Conservation (phyloP, 164 flowering plant genomes). For the Sextonia rubra region DNA sequence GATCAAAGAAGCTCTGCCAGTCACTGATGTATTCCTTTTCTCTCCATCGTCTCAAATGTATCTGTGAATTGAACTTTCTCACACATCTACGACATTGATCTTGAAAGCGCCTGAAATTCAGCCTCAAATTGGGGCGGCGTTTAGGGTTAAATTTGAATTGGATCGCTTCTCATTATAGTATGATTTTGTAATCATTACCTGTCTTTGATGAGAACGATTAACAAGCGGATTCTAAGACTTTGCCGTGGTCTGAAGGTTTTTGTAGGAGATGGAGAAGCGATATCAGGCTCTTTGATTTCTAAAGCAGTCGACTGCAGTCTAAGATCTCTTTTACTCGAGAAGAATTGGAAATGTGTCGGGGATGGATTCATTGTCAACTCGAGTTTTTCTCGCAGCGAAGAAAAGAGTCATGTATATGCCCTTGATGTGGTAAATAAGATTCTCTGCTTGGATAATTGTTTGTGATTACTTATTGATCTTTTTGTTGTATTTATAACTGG, state of each 20-base stretch:
- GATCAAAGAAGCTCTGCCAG: constrained; percentile 2
- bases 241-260: constrained; percentile 9
- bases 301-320: constrained; percentile 14
- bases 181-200: too few species aligned
- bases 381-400: constrained; percentile 6
- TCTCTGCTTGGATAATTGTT: neutral
- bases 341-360: constrained; percentile 16
- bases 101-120: too few species aligned
- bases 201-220: neutral
- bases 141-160: too few species aligned
- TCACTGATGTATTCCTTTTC: constrained; percentile 1
- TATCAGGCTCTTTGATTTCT: constrained; percentile 7
- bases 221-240: neutral
- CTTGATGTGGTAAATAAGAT: constrained; percentile 10
- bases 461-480: neutral
- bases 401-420: constrained; percentile 7
- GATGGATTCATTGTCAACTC: constrained; percentile 8
- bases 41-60: neutral
- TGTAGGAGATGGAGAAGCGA: constrained; percentile 9
- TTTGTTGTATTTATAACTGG: neutral
- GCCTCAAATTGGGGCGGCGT: too few species aligned
- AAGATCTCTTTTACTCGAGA: constrained; percentile 7
- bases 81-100: too few species aligned
- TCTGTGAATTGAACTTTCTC: neutral
- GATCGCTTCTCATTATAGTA: too few species aligned